Evolutionary conservation across 345 rosid genomes (phyloP), one percentile per base, ranked within the genome.

Genomic region (Syzygium aromaticum): DNA sequence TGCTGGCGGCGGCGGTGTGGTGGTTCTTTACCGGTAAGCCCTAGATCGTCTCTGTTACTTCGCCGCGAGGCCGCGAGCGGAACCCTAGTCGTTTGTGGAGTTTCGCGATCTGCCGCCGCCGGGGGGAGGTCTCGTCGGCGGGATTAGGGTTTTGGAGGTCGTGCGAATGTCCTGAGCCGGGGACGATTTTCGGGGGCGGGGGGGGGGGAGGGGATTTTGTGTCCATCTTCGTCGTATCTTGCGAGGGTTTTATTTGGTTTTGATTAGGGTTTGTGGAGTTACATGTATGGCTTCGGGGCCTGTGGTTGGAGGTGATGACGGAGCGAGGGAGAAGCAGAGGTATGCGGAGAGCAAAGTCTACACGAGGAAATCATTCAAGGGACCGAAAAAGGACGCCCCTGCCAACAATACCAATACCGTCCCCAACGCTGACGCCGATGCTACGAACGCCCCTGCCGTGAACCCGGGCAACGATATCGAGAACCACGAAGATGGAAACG

Each of bases 231-330:
- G 49, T 22, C 40, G 82, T 73, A 38, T 73, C 11, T 73, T 19
- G 82, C 23, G 82, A 73, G 49, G 82, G 82, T 38, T 73, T 73
- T 38, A 38, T 38, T 38, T 43, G 85, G 46, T 43, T 28, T 78
- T 51, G 54, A 85, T 88, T 85, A 46, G 54, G 90, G 88, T 85
- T 90, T 92, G 89, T 94, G 95, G 95, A 87, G 90, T 87, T 95
- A 90, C 92, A 92, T 95, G 98, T 91, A 98, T 96, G 99, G 99
- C 98, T 92, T 98, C 99, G 87, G 98, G 92, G 95, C 92, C 95
- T 89, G 90, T 91, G 88, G 95, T 89, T 67, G 96, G 93, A 88
- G 97, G 91, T 88, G 93, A 89, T 85, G 95, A 92, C 89, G 98
- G 92, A 54, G 90, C 90, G 19, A 93, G 91, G 88, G 97, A 95